phyloP scores from a whole-genome alignment of 495 filamentous ascomycete species.

The Filosporella fistucella region DNA sequence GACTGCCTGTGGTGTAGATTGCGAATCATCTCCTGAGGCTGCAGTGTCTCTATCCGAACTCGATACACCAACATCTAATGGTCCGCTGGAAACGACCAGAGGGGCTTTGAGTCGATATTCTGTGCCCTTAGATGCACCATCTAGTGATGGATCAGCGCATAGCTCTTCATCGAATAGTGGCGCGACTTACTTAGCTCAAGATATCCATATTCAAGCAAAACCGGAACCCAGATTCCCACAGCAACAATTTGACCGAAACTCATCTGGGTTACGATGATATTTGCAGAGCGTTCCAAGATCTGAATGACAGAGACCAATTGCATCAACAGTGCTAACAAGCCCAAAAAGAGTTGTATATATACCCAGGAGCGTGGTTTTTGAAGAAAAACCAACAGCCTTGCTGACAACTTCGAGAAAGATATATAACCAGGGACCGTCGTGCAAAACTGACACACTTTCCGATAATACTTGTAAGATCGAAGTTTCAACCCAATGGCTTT shows the following conservation, averaged over 20 bases:
- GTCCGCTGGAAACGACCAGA: background rate
- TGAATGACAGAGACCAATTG: conserved; percentile 1
- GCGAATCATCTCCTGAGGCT: too few species aligned
- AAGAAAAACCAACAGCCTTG: background rate
- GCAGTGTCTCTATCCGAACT: too few species aligned
- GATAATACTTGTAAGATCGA: background rate
- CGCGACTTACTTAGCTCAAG: conserved; percentile 10
- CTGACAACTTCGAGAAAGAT: background rate
- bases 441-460: background rate
- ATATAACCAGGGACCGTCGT: background rate
- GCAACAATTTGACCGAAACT: conserved; percentile 10
- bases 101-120: conserved; percentile 5
- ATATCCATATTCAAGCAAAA: conserved; percentile 12
- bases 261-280: conserved; percentile 12
- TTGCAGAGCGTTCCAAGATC: background rate
- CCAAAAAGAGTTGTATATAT: background rate
- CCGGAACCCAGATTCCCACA: conserved; percentile 9
- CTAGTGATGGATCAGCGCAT: background rate
- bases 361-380: background rate
- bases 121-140: conserved; percentile 1
- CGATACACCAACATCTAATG: too few species aligned
- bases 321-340: background rate
- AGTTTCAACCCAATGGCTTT: too few species aligned
- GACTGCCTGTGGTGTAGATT: too few species aligned
- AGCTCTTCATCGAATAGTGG: background rate